Evolutionary conservation across 257 asterid genomes (phyloP), one percentile per base, ranked within the genome.

Genomic region (Solanum tarapatanum): DNA sequence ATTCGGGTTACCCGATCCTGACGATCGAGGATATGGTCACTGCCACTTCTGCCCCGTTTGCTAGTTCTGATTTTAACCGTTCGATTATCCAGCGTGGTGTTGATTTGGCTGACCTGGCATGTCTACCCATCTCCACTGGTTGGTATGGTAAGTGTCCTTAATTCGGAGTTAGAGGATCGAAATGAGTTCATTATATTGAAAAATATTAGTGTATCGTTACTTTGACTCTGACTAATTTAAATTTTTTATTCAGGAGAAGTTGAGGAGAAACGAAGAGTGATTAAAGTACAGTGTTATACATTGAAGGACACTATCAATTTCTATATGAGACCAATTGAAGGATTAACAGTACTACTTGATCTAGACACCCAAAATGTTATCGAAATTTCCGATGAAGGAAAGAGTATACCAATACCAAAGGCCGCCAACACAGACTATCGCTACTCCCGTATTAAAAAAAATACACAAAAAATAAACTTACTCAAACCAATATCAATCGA

Each of bases 321-420:
- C 94, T 97, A 97, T 91, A 97, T 97, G 99, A 92, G 98, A 39
- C 99, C 99, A 51, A 94, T 97, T 11, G 99, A 97, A 92, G 99
- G 99, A 23, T 92, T 97, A 3, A 95, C 98, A 0, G 99, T 95
- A 2, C 88, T 97, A 1, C 91, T 97, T 2, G 98, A 97, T 88
- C 36, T 97, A 83, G 99, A 97, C 86, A 95, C 98, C 0, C 89
- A 91, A 87, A 28, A 95, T 88, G 95, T 97, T 1, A 83, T 97
- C 2, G 83, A 95, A 55, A 94, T 97, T 85, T 77, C 89, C 0
- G 98, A 94, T 26, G 91, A 93, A 43, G 98, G 98, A 5, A 88
- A 86, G 75, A 45, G 89, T 91, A 94, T 97, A 51, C 99, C 99
- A 0, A 94, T 97, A 37, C 98, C 99, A 23, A 92, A 91, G 32